These are phyloP conservation scores for Backusella australiensis DNA, from an alignment of 192 early-diverging fungal genomes.

Conservation along the genomic window DNA sequence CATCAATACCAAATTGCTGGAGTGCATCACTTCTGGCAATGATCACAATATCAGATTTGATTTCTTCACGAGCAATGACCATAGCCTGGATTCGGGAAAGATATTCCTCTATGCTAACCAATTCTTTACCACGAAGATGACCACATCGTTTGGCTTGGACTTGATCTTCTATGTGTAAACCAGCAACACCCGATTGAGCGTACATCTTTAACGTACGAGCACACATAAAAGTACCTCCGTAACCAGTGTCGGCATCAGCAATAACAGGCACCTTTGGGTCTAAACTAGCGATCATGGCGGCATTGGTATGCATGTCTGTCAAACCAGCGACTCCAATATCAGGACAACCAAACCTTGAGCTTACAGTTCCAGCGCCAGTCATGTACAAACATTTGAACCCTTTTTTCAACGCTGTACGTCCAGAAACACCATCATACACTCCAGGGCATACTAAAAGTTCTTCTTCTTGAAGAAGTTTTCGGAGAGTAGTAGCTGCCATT, in stretches of 20 bases:
- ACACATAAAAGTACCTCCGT: constrained; percentile 25
- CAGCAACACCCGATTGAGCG: constrained; percentile 21
- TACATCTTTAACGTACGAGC: constrained; percentile 28
- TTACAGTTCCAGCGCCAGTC: constrained; percentile 32
- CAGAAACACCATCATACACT: constrained; percentile 27
- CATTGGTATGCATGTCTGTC: constrained; percentile 25
- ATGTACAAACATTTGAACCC: constrained; percentile 23
- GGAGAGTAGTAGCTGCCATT: neutral
- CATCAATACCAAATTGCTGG: constrained; percentile 17
- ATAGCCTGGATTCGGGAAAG: constrained; percentile 16
- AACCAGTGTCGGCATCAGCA: constrained; percentile 29
- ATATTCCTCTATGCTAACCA: constrained; percentile 11
- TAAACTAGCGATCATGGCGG: constrained; percentile 12
- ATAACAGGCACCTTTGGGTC: constrained; percentile 23
- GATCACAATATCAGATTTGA: constrained; percentile 20
- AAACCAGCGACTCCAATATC: constrained; percentile 31
- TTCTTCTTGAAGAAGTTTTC: constrained; percentile 9
- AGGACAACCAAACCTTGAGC: constrained; percentile 21
- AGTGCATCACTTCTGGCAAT: constrained; percentile 27
- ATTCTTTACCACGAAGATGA: constrained; percentile 22
- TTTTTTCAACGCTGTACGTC: constrained; percentile 19
- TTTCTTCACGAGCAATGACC: constrained; percentile 14
- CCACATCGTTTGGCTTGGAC: constrained; percentile 21
- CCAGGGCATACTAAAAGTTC: constrained; percentile 22
- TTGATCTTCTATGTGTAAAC: constrained; percentile 28